Percentiles rank a stretch among this genome's conserved stretches.
These are phyloP conservation scores for Suhomyces emberorum DNA, from an alignment of 805 yeast genomes.

Conservation along the genomic window DNA sequence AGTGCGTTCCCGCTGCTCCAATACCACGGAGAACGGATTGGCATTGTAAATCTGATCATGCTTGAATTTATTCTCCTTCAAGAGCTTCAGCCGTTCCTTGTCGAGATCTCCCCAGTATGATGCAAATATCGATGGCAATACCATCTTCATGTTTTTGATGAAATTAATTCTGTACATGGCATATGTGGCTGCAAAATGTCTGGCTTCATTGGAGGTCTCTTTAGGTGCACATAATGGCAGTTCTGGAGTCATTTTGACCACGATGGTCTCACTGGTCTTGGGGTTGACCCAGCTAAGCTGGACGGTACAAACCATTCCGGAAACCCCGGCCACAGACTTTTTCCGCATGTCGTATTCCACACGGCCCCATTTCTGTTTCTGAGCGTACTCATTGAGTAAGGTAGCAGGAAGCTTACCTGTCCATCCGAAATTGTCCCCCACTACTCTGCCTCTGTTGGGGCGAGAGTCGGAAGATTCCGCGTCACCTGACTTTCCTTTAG, in stretches of 20 bases:
- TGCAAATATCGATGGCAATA: constrained; percentile 79
- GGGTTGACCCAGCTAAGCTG: constrained; percentile 73
- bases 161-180: constrained; percentile 77
- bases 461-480: too few relatives aligned
- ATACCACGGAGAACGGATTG: constrained; percentile 71
- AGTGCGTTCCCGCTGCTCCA: constrained; percentile 52
- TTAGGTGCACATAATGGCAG: constrained; percentile 55
- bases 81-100: constrained; percentile 48
- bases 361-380: constrained; percentile 84
- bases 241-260: constrained; percentile 53
- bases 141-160: constrained; percentile 81
- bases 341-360: constrained; percentile 71
- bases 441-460: constrained; percentile 39
- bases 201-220: constrained; percentile 82
- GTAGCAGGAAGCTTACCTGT: constrained; percentile 93
- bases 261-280: constrained; percentile 66
- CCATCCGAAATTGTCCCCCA: constrained; percentile 73
- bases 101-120: constrained; percentile 76
- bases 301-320: constrained; percentile 67
- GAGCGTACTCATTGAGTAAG: constrained; percentile 80
- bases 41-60: constrained; percentile 56
- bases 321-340: constrained; percentile 11
- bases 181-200: constrained; percentile 87
- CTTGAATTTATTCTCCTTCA: constrained; percentile 42
- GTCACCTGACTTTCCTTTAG: too few relatives aligned